phyloP scores from a whole-genome alignment of 768 basidiomycete genomes.

The Mycena kentingensis region DNA sequence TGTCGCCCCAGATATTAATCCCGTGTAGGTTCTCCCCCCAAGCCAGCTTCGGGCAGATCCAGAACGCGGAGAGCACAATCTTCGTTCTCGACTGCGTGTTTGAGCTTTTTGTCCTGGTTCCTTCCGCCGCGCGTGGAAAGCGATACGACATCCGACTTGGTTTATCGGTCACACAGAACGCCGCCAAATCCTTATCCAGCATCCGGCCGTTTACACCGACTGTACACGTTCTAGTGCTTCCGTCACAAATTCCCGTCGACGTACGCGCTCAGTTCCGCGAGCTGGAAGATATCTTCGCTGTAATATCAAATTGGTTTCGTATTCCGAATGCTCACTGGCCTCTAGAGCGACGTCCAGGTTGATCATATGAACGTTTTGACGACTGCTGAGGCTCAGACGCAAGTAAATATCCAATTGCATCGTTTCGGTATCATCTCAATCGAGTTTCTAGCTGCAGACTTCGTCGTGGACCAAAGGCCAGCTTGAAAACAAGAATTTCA shows the following conservation, averaged over 20 bases:
- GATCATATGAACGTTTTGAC: slow-evolving; percentile 81
- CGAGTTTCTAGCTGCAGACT: slow-evolving; percentile 47
- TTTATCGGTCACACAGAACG: slow-evolving; percentile 58
- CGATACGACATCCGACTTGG: slow-evolving; percentile 65
- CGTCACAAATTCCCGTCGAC: slow-evolving; percentile 74
- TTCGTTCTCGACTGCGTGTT: slow-evolving; percentile 76
- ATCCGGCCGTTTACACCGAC: slow-evolving; percentile 70
- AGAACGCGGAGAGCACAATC: slow-evolving; percentile 45
- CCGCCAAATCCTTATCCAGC: slow-evolving; percentile 52
- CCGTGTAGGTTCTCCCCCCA: slow-evolving; percentile 49
- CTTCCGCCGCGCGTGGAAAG: slow-evolving; percentile 60
- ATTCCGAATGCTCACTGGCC: neutral
- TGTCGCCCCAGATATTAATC: slow-evolving; percentile 8
- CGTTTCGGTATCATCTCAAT: slow-evolving; percentile 19
- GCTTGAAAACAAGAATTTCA: too few relatives aligned
- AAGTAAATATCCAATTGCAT: slow-evolving; percentile 47
- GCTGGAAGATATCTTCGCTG: slow-evolving; percentile 64
- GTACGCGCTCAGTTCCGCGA: slow-evolving; percentile 67
- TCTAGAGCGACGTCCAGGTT: slow-evolving; percentile 51
- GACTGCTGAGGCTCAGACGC: slow-evolving; percentile 52
- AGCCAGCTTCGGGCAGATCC: slow-evolving; percentile 44
- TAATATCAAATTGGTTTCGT: slow-evolving; percentile 27
- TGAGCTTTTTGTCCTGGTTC: slow-evolving; percentile 79
- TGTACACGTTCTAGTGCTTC: slow-evolving; percentile 72
- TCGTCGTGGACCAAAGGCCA: slow-evolving; percentile 50